phyloP scores from a whole-genome alignment of 2,329 filamentous ascomycete species.

The Ceratocystis variospora region DNA sequence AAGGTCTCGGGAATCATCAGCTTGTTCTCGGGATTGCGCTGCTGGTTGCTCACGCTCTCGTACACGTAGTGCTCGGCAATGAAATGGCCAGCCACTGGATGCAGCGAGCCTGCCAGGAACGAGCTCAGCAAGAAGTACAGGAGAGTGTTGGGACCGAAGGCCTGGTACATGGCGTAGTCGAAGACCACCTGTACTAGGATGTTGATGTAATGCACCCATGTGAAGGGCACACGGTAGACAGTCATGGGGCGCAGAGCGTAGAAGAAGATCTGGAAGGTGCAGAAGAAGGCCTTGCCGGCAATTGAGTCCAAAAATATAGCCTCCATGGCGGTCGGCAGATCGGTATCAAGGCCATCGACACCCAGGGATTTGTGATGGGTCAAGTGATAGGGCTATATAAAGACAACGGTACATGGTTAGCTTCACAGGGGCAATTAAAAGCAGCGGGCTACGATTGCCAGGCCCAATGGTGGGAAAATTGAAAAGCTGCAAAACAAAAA shows the following conservation, averaged over 20 bases:
- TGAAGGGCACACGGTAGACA: slow-evolving; percentile 80
- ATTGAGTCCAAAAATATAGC: slow-evolving; percentile 89
- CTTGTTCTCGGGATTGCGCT: slow-evolving; percentile 43
- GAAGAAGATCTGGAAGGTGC: slow-evolving; percentile 98
- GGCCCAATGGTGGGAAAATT: too few relatives aligned
- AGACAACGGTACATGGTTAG: slow-evolving; percentile 1
- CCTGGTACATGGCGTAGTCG: slow-evolving; percentile 53
- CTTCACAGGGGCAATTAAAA: not conserved
- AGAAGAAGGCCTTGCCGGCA: slow-evolving; percentile 95
- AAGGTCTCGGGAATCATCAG: slow-evolving; percentile 80
- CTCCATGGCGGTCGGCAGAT: slow-evolving; percentile 83
- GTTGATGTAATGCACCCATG: slow-evolving; percentile 72
- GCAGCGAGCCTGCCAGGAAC: slow-evolving; percentile 84
- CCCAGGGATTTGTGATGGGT: slow-evolving; percentile 98
- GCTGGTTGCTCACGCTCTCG: slow-evolving; percentile 43
- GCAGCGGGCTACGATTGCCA: not conserved
- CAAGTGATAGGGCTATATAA: slow-evolving; percentile 70
- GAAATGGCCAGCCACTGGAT: slow-evolving; percentile 93
- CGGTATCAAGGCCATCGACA: slow-evolving; percentile 89
- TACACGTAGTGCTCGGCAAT: slow-evolving; percentile 96
- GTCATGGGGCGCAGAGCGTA: slow-evolving; percentile 94
- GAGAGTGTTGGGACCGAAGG: slow-evolving; percentile 49
- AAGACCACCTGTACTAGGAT: slow-evolving; percentile 63
- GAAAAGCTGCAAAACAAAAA: too few relatives aligned
- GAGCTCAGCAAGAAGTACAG: slow-evolving; percentile 78